Percentiles rank a stretch among this genome's conserved stretches.
Evolutionary conservation across 371 early-diverging fungal species (phyloP).

Genomic region (Mucor saturninus): DNA sequence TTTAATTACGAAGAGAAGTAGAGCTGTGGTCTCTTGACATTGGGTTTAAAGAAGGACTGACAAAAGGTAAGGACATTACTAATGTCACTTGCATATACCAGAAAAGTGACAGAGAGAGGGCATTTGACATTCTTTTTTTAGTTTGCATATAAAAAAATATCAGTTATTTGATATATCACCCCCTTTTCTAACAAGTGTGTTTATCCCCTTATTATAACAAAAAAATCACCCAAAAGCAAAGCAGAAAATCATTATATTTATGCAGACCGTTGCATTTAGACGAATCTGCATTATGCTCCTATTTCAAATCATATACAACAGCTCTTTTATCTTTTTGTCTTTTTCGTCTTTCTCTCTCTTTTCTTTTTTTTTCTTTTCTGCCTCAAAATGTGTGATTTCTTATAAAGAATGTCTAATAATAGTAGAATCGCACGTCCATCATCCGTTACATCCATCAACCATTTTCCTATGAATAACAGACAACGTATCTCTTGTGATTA

Average conservation of each 20-base stretch:
- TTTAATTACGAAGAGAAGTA: background rate
- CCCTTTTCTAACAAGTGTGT: too few relatives aligned
- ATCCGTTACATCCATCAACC: conserved; percentile 10
- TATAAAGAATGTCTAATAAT: background rate
- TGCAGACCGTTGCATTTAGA: conserved; percentile 7
- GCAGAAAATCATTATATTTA: conserved; percentile 1
- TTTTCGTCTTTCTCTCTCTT: background rate
- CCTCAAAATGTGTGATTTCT: background rate
- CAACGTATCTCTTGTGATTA: background rate
- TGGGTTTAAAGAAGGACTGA: too few relatives aligned
- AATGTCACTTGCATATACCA: too few relatives aligned
- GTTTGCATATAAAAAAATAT: too few relatives aligned
- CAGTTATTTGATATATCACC: too few relatives aligned
- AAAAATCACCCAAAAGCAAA: background rate
- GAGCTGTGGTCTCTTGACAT: too few relatives aligned
- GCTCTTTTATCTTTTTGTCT: background rate
- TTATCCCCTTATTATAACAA: too few relatives aligned
- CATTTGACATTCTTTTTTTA: too few relatives aligned
- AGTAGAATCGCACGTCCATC: conserved; percentile 27
- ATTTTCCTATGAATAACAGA: conserved; percentile 1
- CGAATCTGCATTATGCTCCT: conserved; percentile 9
- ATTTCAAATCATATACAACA: background rate
- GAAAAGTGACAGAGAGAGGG: too few relatives aligned
- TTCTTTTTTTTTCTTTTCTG: conserved; percentile 1
- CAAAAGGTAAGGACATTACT: too few relatives aligned